phyloP scores from a whole-genome alignment of 2,329 filamentous ascomycete genomes.

The Colletotrichum navitas region DNA sequence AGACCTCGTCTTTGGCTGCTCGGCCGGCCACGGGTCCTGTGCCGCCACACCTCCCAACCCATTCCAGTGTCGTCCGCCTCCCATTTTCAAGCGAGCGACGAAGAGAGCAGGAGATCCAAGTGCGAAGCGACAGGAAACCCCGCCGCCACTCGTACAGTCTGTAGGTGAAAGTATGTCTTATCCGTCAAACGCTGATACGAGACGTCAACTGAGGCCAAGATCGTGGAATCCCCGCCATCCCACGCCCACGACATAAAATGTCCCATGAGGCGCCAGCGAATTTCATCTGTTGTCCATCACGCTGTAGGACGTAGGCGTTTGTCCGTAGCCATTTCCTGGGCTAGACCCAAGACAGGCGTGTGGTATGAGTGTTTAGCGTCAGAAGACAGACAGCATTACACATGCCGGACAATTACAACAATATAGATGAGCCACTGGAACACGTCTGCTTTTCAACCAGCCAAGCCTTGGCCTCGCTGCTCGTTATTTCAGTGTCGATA shows the following conservation, averaged over 20 bases:
- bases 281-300: conserved; percentile 2
- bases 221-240: background rate
- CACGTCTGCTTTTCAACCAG: conserved; percentile 8
- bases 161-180: background rate
- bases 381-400: background rate
- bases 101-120: background rate
- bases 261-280: background rate
- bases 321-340: background rate
- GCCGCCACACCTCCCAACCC: conserved; percentile 12
- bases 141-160: background rate
- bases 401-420: background rate
- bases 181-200: background rate
- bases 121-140: conserved; percentile 1
- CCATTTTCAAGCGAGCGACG: background rate
- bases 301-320: conserved; percentile 8
- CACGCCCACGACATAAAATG: background rate
- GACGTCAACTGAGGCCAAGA: conserved; percentile 8
- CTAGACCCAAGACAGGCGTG: background rate
- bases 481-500: conserved; percentile 13
- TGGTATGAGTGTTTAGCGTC: background rate
- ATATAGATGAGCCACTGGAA: conserved; percentile 1
- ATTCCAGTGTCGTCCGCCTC: background rate
- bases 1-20: background rate
- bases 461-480: conserved; percentile 22
- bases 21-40: background rate